phyloP scores from a whole-genome alignment of 192 early-diverging fungal species.

The Paraglomus occultum region DNA sequence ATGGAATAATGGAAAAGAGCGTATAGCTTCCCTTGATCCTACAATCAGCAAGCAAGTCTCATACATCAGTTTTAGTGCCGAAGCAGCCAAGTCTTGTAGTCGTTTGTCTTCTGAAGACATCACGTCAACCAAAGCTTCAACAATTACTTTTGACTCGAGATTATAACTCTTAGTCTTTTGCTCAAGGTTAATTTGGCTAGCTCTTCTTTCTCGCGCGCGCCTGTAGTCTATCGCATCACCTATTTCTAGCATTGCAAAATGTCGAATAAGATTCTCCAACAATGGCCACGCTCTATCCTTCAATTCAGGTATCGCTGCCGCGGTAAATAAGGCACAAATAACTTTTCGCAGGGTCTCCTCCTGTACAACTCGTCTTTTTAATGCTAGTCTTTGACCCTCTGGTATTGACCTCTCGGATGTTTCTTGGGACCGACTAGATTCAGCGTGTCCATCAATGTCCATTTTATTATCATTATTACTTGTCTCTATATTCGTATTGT shows the following conservation, averaged over 20 bases:
- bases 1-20: conserved; percentile 72
- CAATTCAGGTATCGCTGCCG: conserved; percentile 57
- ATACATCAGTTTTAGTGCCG: conserved; percentile 64
- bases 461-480: conserved; percentile 40
- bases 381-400: conserved; percentile 54
- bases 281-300: conserved; percentile 61
- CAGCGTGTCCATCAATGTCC: conserved; percentile 39
- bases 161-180: conserved; percentile 47
- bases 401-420: conserved; percentile 38
- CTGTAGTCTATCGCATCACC: conserved; percentile 60
- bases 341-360: conserved; percentile 64
- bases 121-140: conserved; percentile 76
- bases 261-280: conserved; percentile 63
- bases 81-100: conserved; percentile 62
- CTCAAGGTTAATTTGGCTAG: conserved; percentile 48
- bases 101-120: conserved; percentile 66
- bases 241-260: conserved; percentile 75
- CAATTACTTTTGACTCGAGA: conserved; percentile 65
- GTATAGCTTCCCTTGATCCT: conserved; percentile 57
- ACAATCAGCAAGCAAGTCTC: conserved; percentile 53
- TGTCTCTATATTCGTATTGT: background rate
- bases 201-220: conserved; percentile 43
- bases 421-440: conserved; percentile 34
- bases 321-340: conserved; percentile 63
- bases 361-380: conserved; percentile 33